Evolutionary conservation across 495 filamentous ascomycete species (phyloP), one percentile per base, ranked within the genome.

Genomic region (Aspergillus baeticus): DNA sequence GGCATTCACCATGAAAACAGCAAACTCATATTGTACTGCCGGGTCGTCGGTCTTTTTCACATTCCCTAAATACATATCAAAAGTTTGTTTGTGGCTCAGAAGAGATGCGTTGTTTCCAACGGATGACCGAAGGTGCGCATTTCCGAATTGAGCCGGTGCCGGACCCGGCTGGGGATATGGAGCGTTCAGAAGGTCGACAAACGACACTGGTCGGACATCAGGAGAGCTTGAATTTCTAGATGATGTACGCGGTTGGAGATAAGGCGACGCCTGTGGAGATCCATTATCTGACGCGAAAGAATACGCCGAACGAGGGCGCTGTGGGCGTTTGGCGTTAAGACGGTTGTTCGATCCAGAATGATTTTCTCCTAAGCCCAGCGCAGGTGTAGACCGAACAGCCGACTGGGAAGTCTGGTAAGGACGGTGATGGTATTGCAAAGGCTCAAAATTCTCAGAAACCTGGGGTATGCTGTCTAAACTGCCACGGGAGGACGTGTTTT

Each of bases 11-110:
- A 99, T 87, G 72, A 93, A 96, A 41, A 97, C 79, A 4, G 95
- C 94, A 63, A 99, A 96, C 22, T 95, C 92, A 71, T 98, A 98
- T 67, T 96, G 90, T 21, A 92, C 84, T 6, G 85, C 81, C 5
- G 87, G 83, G 65, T 97, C 90, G 57, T 90, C 93, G 0, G 92
- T 93, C 70, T 98, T 99, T 77, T 96, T 98, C 20, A 96, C 89
- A 66, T 96, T 98, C 37, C 86, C 85, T 26, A 95, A 81, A 65
- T 99, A 99, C 93, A 97, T 96, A 56, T 98, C 92, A 53, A 99
- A 80, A 1, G 94, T 98, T 66, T 96, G 87, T 63, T 89, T 87
- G 33, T 90, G 87, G 65, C 91, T 92, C 22, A 99, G 79, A 10
- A 98, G 77, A 2, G 91, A 95, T 15, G 92, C 92, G 67, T 94